Evolutionary conservation across 805 yeast species (phyloP), one percentile per base, ranked within the genome.

Genomic region (Cyberlindnera petersonii): DNA sequence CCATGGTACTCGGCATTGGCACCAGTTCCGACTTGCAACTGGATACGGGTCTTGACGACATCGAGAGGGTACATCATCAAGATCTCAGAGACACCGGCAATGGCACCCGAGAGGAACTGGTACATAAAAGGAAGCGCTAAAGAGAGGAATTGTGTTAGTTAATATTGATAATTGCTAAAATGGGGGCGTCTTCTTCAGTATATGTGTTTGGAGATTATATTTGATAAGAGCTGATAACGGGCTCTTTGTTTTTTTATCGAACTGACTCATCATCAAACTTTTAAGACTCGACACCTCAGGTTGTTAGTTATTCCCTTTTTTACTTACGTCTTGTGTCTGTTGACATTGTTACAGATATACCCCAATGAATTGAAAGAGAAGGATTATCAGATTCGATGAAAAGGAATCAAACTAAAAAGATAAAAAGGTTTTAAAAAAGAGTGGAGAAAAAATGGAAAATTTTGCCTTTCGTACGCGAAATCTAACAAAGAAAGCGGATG

Each of bases 51-150:
- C 72, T 91, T 91, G 58, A 93, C 96, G 47, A 93, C 96, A 63
- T 91, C 98, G 58, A 91, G 69, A 31, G 98, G 98, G 60, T 89
- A 89, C 96, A 89, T 88, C 48, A 86, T 87, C 54, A 88, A 70
- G 61, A 89, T 85, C 68, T 93, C 98, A 20, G 96, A 86, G 47
- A 93, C 88, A 49, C 99, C 99, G 47, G 99, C 98, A 56, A 89
- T 74, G 58, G 94, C 98, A 53, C 95, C 99, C 44, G 87, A 80
- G 47, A 72, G 70, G 62, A 93, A 93, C 65, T 93, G 98, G 73
- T 93, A 91, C 28, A 79, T 58, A 59, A 93, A 93, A 26, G 98
- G 97, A 53, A 91, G 68, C n/a, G 85, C 77, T 33, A n/a, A n/a
- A n/a, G n/a, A n/a, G 42, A 44, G 9, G 31, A 45, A 6, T 5